Evolutionary conservation across 352 stramenopile species (phyloP).

Genomic region (Pythium aquatile): DNA sequence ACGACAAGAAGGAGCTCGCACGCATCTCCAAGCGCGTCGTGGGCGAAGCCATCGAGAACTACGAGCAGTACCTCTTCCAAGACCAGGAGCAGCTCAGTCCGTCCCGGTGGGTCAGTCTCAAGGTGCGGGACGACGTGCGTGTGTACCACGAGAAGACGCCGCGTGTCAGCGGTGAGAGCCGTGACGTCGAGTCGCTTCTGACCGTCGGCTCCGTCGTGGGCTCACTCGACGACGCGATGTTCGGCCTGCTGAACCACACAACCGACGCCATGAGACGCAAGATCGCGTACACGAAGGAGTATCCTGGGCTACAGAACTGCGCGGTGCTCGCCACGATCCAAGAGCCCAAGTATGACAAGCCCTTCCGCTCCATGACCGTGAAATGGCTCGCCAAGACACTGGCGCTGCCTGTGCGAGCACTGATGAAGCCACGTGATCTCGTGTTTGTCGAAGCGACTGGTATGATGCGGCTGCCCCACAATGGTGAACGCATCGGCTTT

Average conservation of each 20-base stretch:
- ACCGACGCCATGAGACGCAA: slow-evolving; percentile 26
- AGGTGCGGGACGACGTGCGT: slow-evolving; percentile 23
- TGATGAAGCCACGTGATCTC: slow-evolving; percentile 54
- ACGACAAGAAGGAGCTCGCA: slow-evolving; percentile 28
- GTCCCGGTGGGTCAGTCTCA: slow-evolving; percentile 14
- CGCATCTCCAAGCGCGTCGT: slow-evolving; percentile 25
- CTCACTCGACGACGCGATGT: slow-evolving; percentile 26
- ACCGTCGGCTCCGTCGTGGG: slow-evolving; percentile 25
- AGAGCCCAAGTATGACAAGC: slow-evolving; percentile 37
- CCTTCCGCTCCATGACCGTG: slow-evolving; percentile 38
- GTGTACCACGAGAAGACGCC: slow-evolving; percentile 23
- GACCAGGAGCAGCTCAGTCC: slow-evolving; percentile 17
- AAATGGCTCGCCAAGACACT: slow-evolving; percentile 26
- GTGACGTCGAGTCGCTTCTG: slow-evolving; percentile 16
- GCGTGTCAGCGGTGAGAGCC: neutral
- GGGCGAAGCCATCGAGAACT: slow-evolving; percentile 8
- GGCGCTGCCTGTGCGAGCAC: slow-evolving; percentile 27
- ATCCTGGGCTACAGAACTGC: slow-evolving; percentile 31
- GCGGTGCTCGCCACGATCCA: slow-evolving; percentile 49
- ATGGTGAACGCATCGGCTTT: slow-evolving; percentile 50
- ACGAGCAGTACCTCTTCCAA: slow-evolving; percentile 17
- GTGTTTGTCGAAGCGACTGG: slow-evolving; percentile 57
- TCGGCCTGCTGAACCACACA: slow-evolving; percentile 22
- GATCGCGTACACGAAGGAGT: slow-evolving; percentile 37
- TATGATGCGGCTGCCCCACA: slow-evolving; percentile 26